Percentiles rank a stretch among this genome's conserved stretches.
These are phyloP conservation scores for Henckelia pumila DNA, from an alignment of 257 asterid genomes.

Conservation along the genomic window DNA sequence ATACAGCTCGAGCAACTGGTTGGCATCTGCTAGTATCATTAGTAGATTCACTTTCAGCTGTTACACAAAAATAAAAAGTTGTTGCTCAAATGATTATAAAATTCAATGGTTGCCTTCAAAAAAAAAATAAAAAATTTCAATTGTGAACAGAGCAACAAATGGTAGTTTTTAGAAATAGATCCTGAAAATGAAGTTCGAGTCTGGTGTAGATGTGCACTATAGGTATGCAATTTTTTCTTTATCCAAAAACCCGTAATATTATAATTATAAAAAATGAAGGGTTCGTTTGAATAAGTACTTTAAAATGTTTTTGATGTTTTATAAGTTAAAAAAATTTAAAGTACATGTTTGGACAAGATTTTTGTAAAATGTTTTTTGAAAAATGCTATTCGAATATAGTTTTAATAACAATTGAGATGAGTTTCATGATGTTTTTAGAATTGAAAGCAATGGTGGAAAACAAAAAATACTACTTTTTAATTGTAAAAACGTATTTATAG, in stretches of 20 bases:
- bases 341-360: no score
- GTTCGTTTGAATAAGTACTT: no score
- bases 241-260: neutral
- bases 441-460: no score
- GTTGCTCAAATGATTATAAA: neutral
- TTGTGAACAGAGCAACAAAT: neutral
- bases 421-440: no score
- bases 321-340: no score
- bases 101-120: neutral
- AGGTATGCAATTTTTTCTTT: neutral
- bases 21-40: slow-evolving; percentile 50
- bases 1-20: slow-evolving; percentile 51
- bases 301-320: no score
- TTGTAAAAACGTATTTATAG: no score
- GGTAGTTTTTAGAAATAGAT: neutral
- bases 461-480: no score
- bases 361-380: no score
- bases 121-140: no score
- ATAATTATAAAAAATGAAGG: neutral
- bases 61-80: slow-evolving; percentile 13
- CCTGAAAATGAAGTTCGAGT: neutral
- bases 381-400: no score
- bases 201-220: neutral
- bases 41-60: slow-evolving; percentile 73
- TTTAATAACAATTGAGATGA: no score